Evolutionary conservation across 164 flowering plant species (phyloP).

Genomic region (Tinospora cordifolia): DNA sequence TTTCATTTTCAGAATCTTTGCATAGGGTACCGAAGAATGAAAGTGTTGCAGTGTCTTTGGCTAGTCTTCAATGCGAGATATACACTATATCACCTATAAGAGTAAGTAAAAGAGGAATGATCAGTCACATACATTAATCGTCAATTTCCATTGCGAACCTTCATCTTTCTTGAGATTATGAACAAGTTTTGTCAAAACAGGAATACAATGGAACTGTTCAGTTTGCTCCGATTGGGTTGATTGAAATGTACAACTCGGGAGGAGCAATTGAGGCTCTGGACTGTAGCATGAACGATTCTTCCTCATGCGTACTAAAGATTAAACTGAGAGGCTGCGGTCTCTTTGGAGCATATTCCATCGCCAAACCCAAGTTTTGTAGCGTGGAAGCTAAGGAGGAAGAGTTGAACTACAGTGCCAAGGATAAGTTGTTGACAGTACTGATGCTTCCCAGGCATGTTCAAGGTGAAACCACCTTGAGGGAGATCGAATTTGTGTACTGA

Average conservation of each 20-base stretch:
- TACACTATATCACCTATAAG: constrained; percentile 43
- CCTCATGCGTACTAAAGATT: constrained; percentile 26
- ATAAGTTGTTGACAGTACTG: constrained; percentile 41
- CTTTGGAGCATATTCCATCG: constrained; percentile 57
- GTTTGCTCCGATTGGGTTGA: constrained; percentile 64
- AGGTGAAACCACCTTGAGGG: constrained; percentile 31
- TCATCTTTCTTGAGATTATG: background rate
- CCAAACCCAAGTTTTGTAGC: constrained; percentile 35
- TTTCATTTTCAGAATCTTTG: constrained; percentile 35
- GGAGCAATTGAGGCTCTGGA: constrained; percentile 47
- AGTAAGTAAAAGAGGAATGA: constrained; percentile 27
- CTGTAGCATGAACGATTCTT: constrained; percentile 12
- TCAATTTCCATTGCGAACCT: constrained; percentile 2
- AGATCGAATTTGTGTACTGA: constrained; percentile 38
- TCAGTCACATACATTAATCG: background rate
- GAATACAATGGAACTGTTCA: constrained; percentile 30
- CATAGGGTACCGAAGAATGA: constrained; percentile 32
- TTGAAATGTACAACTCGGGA: constrained; percentile 74
- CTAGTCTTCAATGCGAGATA: constrained; percentile 36
- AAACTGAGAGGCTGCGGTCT: constrained; percentile 45
- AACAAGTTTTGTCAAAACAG: constrained; percentile 24
- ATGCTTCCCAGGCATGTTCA: constrained; percentile 21
- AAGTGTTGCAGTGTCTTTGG: constrained; percentile 32
- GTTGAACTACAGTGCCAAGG: constrained; percentile 29
- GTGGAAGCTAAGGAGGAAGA: constrained; percentile 38